Percentiles rank a stretch among this genome's conserved stretches.
These are phyloP conservation scores for Oidium heveae DNA, from an alignment of 2,329 filamentous ascomycete species.

Conservation along the genomic window DNA sequence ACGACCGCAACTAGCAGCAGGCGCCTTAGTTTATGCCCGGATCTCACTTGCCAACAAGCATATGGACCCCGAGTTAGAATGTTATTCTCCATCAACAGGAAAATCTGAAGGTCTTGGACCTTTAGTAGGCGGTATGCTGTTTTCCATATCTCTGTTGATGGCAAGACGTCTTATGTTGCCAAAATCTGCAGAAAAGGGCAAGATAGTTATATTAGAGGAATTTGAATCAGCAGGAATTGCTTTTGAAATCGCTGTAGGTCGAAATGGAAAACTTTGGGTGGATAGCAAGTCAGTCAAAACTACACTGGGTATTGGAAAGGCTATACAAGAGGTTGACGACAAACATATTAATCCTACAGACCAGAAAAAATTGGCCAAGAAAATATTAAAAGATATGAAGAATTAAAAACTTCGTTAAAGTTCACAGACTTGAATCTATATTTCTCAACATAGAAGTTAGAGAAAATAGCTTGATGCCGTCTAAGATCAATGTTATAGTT, in stretches of 20 bases:
- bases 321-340: slow-evolving; percentile 55
- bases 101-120: slow-evolving; percentile 75
- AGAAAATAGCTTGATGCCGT: no score
- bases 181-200: slow-evolving; percentile 32
- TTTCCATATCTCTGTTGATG: slow-evolving; percentile 54
- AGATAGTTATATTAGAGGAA: slow-evolving; percentile 52
- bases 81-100: slow-evolving; percentile 63
- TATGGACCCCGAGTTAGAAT: slow-evolving; percentile 77
- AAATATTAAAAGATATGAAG: slow-evolving; percentile 17
- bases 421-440: no score
- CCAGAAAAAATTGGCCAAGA: slow-evolving; percentile 45
- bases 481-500: no score
- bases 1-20: slow-evolving; percentile 47
- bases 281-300: slow-evolving; percentile 50
- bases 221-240: slow-evolving; percentile 50
- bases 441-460: no score
- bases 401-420: neutral
- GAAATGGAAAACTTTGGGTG: slow-evolving; percentile 85
- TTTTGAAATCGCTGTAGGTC: slow-evolving; percentile 82
- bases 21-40: slow-evolving; percentile 72
- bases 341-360: slow-evolving; percentile 33
- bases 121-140: slow-evolving; percentile 66
- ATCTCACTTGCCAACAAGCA: slow-evolving; percentile 54
- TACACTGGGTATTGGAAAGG: slow-evolving; percentile 54
- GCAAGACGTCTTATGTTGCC: slow-evolving; percentile 53